These are phyloP conservation scores for Lactarius deliciosus DNA, from an alignment of 768 basidiomycete genomes.

Conservation along the genomic window DNA sequence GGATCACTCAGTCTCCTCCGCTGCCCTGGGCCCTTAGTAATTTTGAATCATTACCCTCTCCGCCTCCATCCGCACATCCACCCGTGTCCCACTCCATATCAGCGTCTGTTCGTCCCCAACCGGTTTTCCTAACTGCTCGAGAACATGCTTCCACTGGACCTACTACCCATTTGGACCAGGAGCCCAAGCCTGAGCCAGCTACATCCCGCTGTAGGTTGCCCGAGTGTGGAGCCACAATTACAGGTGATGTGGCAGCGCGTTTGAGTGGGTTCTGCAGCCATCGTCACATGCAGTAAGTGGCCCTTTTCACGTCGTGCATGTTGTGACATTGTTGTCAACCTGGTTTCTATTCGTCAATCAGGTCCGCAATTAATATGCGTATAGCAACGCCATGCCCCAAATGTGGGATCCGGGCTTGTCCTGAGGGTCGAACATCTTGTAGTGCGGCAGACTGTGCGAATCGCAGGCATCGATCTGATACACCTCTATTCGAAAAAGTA, in stretches of 20 bases:
- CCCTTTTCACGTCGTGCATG: not conserved
- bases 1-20: no score
- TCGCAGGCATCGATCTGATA: no score
- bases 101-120: not conserved
- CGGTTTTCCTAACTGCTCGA: not conserved
- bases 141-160: not conserved
- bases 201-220: not conserved
- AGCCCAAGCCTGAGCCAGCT: no score
- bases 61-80: not conserved
- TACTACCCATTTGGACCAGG: not conserved
- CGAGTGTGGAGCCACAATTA: not conserved
- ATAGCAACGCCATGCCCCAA: not conserved
- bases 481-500: no score
- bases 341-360: not conserved
- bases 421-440: no score
- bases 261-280: slow-evolving; percentile 14
- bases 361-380: not conserved
- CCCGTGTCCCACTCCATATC: not conserved
- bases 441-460: no score
- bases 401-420: not conserved
- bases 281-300: not conserved
- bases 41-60: not conserved
- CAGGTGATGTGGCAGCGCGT: no score
- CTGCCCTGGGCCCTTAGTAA: no score
- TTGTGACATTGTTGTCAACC: no score